These are phyloP conservation scores for Tetrahymena borealis DNA, from an alignment of 73 alveolate genomes.

Conservation along the genomic window DNA sequence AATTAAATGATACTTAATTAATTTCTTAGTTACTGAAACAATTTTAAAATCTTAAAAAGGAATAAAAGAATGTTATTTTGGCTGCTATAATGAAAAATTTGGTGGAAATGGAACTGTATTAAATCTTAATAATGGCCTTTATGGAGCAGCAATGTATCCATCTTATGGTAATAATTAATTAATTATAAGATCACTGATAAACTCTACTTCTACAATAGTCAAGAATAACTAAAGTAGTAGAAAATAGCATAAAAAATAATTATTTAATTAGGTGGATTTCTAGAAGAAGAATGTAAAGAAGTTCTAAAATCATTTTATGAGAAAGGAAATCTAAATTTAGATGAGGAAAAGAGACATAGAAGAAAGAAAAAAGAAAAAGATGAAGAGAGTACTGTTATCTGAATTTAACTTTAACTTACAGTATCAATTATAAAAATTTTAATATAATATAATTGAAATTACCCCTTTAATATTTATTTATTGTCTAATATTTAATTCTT, in stretches of 20 bases:
- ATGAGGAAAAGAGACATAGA: constrained; percentile 81
- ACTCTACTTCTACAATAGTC: no score
- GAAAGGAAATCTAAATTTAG: constrained; percentile 75
- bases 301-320: constrained; percentile 66
- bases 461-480: no score
- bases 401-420: no score
- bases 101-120: constrained; percentile 90
- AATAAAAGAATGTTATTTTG: constrained; percentile 59
- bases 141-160: constrained; percentile 46
- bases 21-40: no score
- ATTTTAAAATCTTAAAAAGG: constrained; percentile 46
- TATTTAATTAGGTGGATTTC: not conserved
- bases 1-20: no score
- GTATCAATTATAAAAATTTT: no score
- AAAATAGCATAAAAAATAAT: no score
- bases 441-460: no score
- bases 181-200: no score
- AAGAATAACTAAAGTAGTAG: no score
- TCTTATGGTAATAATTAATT: constrained; percentile 22
- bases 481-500: no score
- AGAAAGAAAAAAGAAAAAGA: constrained; percentile 4
- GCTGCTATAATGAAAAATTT: constrained; percentile 85
- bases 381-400: not conserved
- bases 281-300: constrained; percentile 60
- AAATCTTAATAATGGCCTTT: constrained; percentile 47